Base-by-base conservation (phyloP, 176 grass and related monocot genomes). In the Musa beccarii region DNA sequence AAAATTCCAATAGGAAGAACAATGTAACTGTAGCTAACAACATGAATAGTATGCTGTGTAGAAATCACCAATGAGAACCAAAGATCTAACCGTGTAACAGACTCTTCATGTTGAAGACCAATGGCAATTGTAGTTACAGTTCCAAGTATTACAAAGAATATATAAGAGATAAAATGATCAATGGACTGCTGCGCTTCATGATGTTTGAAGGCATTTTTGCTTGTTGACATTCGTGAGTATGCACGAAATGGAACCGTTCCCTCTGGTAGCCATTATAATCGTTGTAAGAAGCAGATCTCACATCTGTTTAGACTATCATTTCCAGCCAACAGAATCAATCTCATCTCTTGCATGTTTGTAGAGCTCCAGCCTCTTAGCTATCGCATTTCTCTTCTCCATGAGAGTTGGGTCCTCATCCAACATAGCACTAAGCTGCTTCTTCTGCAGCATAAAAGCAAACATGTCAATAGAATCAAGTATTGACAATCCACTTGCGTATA, bases 371-470 rank as follows among this genome's bases (percentile, higher is more conserved):
- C 80, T 86, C 91, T 95, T 99, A 19, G 92, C 96, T 50, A 99
- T 86, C 15, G 79, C 21, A 61, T 95, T 89, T 73, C 96, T 99
- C 81, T 99, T 99, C 89, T 94, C 96, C 96, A 99, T 99, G 76
- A 99, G 77, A 84, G 80, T 73, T 11, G 96, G 96, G 12, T 99
- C 96, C 74, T 99, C 96, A 8, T 99, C 96, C 83, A 99, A 83
- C 96, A 99, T 99, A 14, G 83, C 89, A 20, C 91, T 99, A 25
- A 99, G 96, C 66, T 99, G 96, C 28, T 99, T 89, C 80, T 99
- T 95, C 96, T 99, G 90, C 22, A 64, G 80, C 6, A 43, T 72
- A 21, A 86, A 81, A n/a, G 11, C 11, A 19, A 70, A 10, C 6
- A 11, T 51, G 49, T 70, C 28, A 19, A 17, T 62, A 21, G 6